Conservation (phyloP, 345 rosid genomes). For the Erucastrum elatum region DNA sequence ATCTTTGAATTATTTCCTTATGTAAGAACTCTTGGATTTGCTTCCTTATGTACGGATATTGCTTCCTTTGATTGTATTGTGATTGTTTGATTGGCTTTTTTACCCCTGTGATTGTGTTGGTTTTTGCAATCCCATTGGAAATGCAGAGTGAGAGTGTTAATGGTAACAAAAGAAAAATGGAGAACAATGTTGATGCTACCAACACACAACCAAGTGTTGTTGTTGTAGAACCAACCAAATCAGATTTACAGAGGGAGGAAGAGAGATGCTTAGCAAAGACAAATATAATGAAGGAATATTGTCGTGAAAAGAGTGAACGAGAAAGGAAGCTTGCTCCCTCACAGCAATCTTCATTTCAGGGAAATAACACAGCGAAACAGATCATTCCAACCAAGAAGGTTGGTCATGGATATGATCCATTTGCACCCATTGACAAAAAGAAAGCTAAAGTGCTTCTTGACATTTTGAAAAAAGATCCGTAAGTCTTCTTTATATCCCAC, state of each 20-base stretch:
- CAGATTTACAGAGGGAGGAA: background rate
- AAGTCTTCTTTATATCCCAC: too few relatives aligned
- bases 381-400: background rate
- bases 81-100: background rate
- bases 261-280: background rate
- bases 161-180: background rate
- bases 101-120: too few relatives aligned
- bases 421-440: background rate
- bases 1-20: background rate
- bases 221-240: background rate
- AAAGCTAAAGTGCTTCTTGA: too few relatives aligned
- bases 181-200: background rate
- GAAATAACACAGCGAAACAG: background rate
- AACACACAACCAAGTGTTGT: background rate
- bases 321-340: background rate
- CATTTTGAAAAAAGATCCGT: too few relatives aligned
- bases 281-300: background rate
- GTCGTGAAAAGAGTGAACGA: background rate
- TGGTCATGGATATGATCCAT: background rate
- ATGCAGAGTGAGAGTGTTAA: background rate
- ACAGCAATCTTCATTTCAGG: background rate
- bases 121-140: background rate
- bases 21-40: background rate
- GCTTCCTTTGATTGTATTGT: too few relatives aligned
- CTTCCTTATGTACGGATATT: background rate